phyloP scores from a whole-genome alignment of 768 basidiomycete genomes.

The Hebeloma cylindrosporum region DNA sequence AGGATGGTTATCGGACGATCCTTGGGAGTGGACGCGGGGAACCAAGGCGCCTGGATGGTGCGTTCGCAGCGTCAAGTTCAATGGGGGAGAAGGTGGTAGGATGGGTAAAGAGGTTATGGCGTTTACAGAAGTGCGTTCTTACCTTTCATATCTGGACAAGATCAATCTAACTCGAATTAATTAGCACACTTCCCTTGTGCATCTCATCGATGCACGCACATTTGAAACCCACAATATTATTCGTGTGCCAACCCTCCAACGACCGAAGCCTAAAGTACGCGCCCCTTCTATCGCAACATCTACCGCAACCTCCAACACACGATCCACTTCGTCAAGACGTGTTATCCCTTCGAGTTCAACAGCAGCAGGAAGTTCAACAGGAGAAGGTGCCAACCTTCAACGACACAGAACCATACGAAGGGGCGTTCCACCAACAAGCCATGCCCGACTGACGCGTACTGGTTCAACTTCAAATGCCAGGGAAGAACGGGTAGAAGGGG shows the following conservation, averaged over 20 bases:
- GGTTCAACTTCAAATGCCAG: too few species aligned
- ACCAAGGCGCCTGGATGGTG: slow-evolving; percentile 78
- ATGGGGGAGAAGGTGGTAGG: slow-evolving; percentile 43
- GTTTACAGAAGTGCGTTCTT: slow-evolving; percentile 87
- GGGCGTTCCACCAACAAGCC: too few species aligned
- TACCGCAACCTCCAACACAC: background rate
- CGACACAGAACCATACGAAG: too few species aligned
- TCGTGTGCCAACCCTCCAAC: slow-evolving; percentile 45
- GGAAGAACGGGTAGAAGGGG: too few species aligned
- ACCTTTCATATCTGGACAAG: too few species aligned
- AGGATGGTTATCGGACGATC: slow-evolving; percentile 57
- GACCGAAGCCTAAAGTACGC: slow-evolving; percentile 12
- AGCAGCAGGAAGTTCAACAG: too few species aligned
- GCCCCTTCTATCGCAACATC: background rate
- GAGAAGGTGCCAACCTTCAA: too few species aligned
- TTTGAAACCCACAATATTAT: slow-evolving; percentile 77
- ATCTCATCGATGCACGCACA: slow-evolving; percentile 84
- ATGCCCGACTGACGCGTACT: too few species aligned
- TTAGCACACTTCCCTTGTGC: slow-evolving; percentile 80
- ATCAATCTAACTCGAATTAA: slow-evolving; percentile 9
- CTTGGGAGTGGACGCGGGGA: slow-evolving; percentile 67
- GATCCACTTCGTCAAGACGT: too few species aligned
- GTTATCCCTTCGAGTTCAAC: too few species aligned
- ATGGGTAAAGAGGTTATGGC: slow-evolving; percentile 74
- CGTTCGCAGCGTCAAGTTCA: slow-evolving; percentile 83